Base-by-base conservation (phyloP, 192 early-diverging fungal species). In the Mortierella alpina region DNA sequence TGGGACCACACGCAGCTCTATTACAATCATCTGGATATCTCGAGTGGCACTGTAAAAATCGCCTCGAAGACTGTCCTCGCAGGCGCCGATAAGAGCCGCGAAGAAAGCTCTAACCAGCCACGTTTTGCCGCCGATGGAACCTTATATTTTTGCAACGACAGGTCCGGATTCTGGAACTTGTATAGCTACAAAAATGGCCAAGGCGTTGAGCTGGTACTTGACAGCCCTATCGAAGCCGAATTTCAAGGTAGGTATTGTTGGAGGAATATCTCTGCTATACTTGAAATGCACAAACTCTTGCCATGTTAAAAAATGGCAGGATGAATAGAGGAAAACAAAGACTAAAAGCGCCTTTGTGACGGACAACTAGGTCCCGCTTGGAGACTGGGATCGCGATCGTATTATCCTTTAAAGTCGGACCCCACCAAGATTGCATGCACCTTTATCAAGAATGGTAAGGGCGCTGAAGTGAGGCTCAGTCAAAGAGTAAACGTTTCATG, bases 131-230 rank as follows among this genome's bases (percentile, higher is more conserved):
- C 63, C 0, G 84, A 87, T 48, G 88, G 88, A 1, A 77, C 82
- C 0, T 72, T 95, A 20, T 91, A 91, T 68, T 93, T 93, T 68
- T 70, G 87, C 14, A 88, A 83, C 39, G 94, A 95, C 81, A 84
- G 91, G 17, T 79, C 84, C 2, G 92, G 92, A 17, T 95, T 90
- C 68, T 93, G 91, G 90, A 93, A 92, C 62, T 73, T 92, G 2
- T 90, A 93, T 79, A 84, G 83, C 18, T 84, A 86, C 51, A 81
- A 83, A 31, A 11, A 66, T 5, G 72, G 74, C 2, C 72, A 69
- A 52, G 22, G 60, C 12, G 40, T 66, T 48, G 57, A 85, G 12
- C 73, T 89, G 2, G 57, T 84, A 6, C 84, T 93, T 10, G 63
- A 71, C 3, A 59, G 78, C 42, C 86, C 90, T 5, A 45, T 91